These are phyloP conservation scores for Sporothrix brasiliensis DNA, from an alignment of 2,329 filamentous ascomycete species.

Conservation along the genomic window DNA sequence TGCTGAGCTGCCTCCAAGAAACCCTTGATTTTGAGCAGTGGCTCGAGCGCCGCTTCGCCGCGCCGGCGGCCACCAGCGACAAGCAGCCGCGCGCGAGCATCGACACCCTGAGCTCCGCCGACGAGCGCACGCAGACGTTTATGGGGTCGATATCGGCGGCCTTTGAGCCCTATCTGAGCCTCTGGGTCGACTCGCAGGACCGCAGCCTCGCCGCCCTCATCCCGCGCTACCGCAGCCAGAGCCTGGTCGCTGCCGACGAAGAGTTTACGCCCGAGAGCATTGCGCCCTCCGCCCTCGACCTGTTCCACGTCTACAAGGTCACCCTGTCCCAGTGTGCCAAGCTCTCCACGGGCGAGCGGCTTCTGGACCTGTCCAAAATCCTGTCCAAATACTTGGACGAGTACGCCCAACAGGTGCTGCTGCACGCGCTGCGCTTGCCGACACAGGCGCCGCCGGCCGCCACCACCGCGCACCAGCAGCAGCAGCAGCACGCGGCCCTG, in stretches of 20 bases:
- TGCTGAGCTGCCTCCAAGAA: slow-evolving; percentile 56
- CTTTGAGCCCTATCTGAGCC: slow-evolving; percentile 93
- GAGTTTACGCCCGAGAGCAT: slow-evolving; percentile 91
- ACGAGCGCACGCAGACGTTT: slow-evolving; percentile 76
- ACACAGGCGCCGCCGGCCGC: not conserved
- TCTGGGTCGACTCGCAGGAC: slow-evolving; percentile 97
- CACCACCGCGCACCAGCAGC: not conserved
- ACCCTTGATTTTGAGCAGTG: slow-evolving; percentile 96
- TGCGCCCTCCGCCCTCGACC: slow-evolving; percentile 89
- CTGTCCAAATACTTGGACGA: slow-evolving; percentile 93
- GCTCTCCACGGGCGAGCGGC: slow-evolving; percentile 83
- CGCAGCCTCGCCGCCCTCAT: slow-evolving; percentile 82
- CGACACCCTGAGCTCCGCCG: slow-evolving; percentile 81
- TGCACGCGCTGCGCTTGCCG: slow-evolving; percentile 63
- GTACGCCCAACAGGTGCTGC: slow-evolving; percentile 89
- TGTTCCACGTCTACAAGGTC: slow-evolving; percentile 96
- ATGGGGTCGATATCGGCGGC: slow-evolving; percentile 92
- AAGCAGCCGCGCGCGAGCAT: slow-evolving; percentile 70
- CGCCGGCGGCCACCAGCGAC: slow-evolving; percentile 22
- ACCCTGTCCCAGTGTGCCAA: slow-evolving; percentile 94
- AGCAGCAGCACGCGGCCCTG: slow-evolving; percentile 7
- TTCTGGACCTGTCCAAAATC: slow-evolving; percentile 81
- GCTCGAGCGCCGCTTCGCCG: slow-evolving; percentile 80
- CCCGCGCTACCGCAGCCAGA: slow-evolving; percentile 82
- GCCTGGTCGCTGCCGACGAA: slow-evolving; percentile 78